Conservation (phyloP, 1,284 basidiomycete genomes). For the Mrakiaceae sp. region DNA sequence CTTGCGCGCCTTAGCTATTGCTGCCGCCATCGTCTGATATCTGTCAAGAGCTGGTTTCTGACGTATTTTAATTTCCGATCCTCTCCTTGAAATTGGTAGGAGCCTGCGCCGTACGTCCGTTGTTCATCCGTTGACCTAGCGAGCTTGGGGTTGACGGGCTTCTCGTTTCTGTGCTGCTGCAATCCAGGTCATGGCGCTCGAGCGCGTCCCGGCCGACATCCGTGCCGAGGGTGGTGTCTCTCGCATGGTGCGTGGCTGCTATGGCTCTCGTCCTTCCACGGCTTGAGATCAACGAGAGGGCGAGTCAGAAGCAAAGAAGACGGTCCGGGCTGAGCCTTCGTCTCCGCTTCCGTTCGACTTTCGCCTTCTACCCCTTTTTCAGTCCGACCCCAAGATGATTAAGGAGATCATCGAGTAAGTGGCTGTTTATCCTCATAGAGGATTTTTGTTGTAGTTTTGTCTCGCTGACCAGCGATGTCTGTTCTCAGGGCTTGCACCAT, state of each 20-base stretch:
- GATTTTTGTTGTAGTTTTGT: too few species aligned
- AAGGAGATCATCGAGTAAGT: conserved; percentile 71
- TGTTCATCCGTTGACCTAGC: too few species aligned
- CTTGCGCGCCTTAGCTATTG: too few species aligned
- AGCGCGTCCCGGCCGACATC: conserved; percentile 94
- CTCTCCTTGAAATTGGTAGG: not conserved
- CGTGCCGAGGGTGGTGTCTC: conserved; percentile 81
- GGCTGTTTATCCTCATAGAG: too few species aligned
- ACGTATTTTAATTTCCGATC: not conserved
- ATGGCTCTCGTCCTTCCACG: not conserved
- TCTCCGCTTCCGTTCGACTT: conserved; percentile 9
- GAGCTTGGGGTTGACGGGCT: too few species aligned
- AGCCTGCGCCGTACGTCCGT: not conserved
- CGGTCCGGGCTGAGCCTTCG: not conserved
- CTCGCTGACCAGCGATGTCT: too few species aligned
- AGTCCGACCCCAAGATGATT: conserved; percentile 95
- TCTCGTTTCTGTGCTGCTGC: conserved; percentile 55
- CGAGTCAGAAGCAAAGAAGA: not conserved
- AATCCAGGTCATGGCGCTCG: conserved; percentile 62
- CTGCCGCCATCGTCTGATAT: not conserved
- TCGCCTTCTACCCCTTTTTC: conserved; percentile 10
- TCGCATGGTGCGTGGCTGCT: conserved; percentile 57
- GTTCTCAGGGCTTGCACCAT: conserved; percentile 58
- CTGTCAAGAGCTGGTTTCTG: not conserved
- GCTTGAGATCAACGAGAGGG: too few species aligned